These are phyloP conservation scores for Globisporangium carolinianum DNA, from an alignment of 352 stramenopile genomes.

Conservation along the genomic window DNA sequence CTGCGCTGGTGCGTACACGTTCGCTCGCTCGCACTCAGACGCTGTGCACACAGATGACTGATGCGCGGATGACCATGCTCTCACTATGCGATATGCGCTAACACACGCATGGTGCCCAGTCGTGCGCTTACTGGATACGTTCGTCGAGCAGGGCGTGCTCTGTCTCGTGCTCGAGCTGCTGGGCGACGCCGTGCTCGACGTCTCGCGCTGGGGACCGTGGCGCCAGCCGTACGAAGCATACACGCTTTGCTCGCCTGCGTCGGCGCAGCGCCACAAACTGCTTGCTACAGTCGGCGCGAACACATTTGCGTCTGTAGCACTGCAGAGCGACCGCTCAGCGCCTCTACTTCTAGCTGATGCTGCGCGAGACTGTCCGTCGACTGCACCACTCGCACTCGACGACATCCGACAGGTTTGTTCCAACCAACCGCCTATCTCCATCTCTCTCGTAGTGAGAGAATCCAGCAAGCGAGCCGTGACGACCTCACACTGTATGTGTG, in stretches of 20 bases:
- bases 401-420: slow-evolving; percentile 30
- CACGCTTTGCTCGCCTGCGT: slow-evolving; percentile 7
- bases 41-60: background rate
- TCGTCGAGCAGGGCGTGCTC: slow-evolving; percentile 42
- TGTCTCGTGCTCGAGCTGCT: slow-evolving; percentile 71
- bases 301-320: background rate
- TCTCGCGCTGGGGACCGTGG: slow-evolving; percentile 89
- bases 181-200: slow-evolving; percentile 87
- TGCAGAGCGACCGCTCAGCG: background rate
- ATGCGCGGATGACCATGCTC: too few relatives aligned
- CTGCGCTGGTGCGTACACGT: slow-evolving; percentile 27
- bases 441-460: background rate
- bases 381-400: slow-evolving; percentile 24
- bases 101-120: slow-evolving; percentile 12
- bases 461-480: background rate
- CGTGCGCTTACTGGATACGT: slow-evolving; percentile 49
- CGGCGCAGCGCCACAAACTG: slow-evolving; percentile 50
- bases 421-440: too few relatives aligned
- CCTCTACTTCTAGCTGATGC: too few relatives aligned
- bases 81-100: background rate
- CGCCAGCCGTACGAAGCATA: slow-evolving; percentile 84
- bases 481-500: background rate
- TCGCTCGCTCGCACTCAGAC: background rate
- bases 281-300: slow-evolving; percentile 28
- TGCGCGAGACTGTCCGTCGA: slow-evolving; percentile 14